These are phyloP conservation scores for Petunia hybrid DNA, from an alignment of 305 asterid species.

Conservation along the genomic window DNA sequence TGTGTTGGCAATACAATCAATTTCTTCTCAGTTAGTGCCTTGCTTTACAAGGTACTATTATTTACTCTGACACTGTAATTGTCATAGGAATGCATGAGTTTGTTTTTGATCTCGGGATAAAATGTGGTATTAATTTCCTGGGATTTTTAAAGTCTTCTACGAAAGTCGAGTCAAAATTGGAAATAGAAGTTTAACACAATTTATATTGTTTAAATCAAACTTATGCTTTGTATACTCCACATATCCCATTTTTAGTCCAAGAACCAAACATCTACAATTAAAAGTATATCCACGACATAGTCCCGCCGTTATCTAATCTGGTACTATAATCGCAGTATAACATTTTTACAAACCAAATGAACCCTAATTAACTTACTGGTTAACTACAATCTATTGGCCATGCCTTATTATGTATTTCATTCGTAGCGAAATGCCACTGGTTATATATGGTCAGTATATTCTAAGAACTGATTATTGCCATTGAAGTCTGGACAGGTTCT, in stretches of 20 bases:
- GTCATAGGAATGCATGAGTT: background rate
- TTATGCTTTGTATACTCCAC: too few relatives aligned
- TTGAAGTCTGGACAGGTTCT: background rate
- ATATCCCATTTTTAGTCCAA: too few relatives aligned
- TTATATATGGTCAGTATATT: background rate
- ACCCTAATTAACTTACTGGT: background rate
- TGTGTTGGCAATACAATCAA: constrained; percentile 57
- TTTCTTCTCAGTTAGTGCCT: constrained; percentile 79
- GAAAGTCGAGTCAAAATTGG: too few relatives aligned
- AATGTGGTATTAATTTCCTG: background rate
- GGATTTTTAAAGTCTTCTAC: too few relatives aligned
- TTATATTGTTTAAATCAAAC: too few relatives aligned
- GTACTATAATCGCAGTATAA: too few relatives aligned
- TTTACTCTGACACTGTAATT: background rate
- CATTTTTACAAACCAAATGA: too few relatives aligned
- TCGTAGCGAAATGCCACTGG: constrained; percentile 18
- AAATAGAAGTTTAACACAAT: too few relatives aligned
- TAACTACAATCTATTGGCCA: background rate
- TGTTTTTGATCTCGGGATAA: background rate
- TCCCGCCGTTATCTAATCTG: too few relatives aligned
- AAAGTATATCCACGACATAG: too few relatives aligned
- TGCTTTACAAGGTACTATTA: constrained; percentile 69
- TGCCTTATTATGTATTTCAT: background rate
- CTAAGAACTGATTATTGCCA: background rate
- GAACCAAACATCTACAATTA: too few relatives aligned